Evolutionary conservation across 2,329 filamentous ascomycete species (phyloP), one percentile per base, ranked within the genome.

Genomic region (Xylariaceae sp.): DNA sequence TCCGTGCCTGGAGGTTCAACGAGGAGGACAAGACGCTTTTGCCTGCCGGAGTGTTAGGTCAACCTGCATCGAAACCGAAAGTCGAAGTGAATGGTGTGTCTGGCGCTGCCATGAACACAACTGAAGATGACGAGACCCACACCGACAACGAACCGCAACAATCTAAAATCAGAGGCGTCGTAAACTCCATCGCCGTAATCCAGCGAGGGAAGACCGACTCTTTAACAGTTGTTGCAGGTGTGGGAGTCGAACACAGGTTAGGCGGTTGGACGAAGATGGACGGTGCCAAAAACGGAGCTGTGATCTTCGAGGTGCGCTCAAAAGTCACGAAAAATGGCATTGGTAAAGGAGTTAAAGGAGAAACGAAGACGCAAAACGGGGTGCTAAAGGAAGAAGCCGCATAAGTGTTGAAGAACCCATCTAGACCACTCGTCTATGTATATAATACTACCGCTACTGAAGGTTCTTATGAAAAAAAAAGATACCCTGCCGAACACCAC

Each of bases 121-220:
- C 66, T 36, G 55, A 60, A 39, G 57, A 63, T 19, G 40, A 49
- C 7, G 48, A 56, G 13, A 22, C 28, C 10, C 18, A 58, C 19
- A 47, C 40, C 45, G 58, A 14, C 43, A 45, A 44, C 19, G 49
- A 45, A 16, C 13, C 22, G 3, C 14, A 36, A 19, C 34, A 43
- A 33, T 60, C 51, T 54, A 52, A 58, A 16, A 77, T 91, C 48
- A 82, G 81, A 62, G 94, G 94, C 40, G 79, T 97, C 7, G 78
- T 99, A 60, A 99, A 97, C 66, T 91, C 89, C 61, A 86, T 99
- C 53, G 83, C 89, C 1, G 80, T 96, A 13, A 91, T 94, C 61
- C 94, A 97, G 69, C 80, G 89, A 16, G 90, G 91, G 3, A 89
- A 87, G 31, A 84, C 82, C 60, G 82, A 88, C 50, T 91, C 91